Percentiles rank a stretch among this genome's conserved stretches.
phyloP scores from a whole-genome alignment of 345 rosid genomes.

The Leavenworthia alabamica region DNA sequence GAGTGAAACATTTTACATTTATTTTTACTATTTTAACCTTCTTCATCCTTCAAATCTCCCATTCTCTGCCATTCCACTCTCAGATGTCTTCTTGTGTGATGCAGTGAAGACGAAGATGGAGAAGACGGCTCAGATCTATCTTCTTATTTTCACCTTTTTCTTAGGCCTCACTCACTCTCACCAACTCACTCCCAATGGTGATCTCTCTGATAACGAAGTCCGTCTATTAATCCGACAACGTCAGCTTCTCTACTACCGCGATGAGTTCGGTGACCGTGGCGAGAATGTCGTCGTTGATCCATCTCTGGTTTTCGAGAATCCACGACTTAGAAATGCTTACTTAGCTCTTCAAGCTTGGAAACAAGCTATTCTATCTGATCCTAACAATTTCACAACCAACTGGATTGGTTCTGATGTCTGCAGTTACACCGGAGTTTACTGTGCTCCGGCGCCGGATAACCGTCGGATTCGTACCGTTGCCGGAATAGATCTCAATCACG shows the following conservation, averaged over 20 bases:
- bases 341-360: conserved; percentile 86
- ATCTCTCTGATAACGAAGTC: conserved; percentile 53
- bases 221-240: conserved; percentile 54
- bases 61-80: background rate
- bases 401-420: conserved; percentile 69
- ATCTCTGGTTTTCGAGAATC: conserved; percentile 56
- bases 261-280: conserved; percentile 74
- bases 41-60: conserved; percentile 26
- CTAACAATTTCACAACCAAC: conserved; percentile 43
- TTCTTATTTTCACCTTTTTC: conserved; percentile 7
- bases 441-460: conserved; percentile 57
- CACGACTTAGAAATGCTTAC: conserved; percentile 54
- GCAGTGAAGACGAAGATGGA: conserved; percentile 81
- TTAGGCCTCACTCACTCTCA: conserved; percentile 20
- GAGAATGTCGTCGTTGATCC: conserved; percentile 67
- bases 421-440: conserved; percentile 52
- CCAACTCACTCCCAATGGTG: conserved; percentile 34
- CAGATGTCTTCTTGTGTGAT: conserved; percentile 55
- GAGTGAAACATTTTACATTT: too few relatives aligned
- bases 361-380: conserved; percentile 80
- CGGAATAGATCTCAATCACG: conserved; percentile 84
- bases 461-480: conserved; percentile 54
- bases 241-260: conserved; percentile 84
- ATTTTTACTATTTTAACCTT: conserved; percentile 44
- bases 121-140: conserved; percentile 35